A percentile compares a stretch with the other conserved stretches of the same genome.
phyloP scores from a whole-genome alignment of 176 grass and related monocot species.

The Saccharum officinarum region DNA sequence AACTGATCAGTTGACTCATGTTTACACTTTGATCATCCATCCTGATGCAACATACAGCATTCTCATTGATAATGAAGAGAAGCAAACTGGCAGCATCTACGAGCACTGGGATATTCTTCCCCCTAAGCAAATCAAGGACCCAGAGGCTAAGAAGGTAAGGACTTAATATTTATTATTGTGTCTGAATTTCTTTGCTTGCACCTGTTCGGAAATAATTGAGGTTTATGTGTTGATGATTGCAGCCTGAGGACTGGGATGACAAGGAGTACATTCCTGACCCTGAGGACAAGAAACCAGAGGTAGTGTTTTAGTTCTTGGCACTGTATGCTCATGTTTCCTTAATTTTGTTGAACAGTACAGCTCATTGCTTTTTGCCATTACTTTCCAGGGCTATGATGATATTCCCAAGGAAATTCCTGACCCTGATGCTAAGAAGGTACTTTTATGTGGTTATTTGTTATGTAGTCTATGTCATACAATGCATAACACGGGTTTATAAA shows the following conservation, averaged over 20 bases:
- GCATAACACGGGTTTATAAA: background rate
- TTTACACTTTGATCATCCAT: slow-evolving; percentile 81
- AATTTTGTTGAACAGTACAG: background rate
- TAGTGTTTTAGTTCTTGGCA: background rate
- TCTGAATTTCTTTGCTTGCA: background rate
- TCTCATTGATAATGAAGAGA: slow-evolving; percentile 82
- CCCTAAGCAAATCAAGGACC: slow-evolving; percentile 73
- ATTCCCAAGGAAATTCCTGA: slow-evolving; percentile 90
- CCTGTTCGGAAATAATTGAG: background rate
- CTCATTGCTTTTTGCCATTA: background rate
- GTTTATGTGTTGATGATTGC: slow-evolving; percentile 19
- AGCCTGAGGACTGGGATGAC: slow-evolving; percentile 99
- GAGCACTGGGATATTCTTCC: slow-evolving; percentile 93
- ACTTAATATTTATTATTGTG: background rate
- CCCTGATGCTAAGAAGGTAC: slow-evolving; percentile 73
- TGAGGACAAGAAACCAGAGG: slow-evolving; percentile 93
- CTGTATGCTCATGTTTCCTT: background rate
- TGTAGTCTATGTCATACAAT: background rate
- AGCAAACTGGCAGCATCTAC: slow-evolving; percentile 81
- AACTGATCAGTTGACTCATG: slow-evolving; percentile 82
- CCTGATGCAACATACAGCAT: slow-evolving; percentile 87
- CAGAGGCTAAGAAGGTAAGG: slow-evolving; percentile 74
- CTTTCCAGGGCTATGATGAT: slow-evolving; percentile 80
- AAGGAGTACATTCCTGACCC: slow-evolving; percentile 94
- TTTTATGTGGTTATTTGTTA: background rate